Base-by-base conservation (phyloP, 768 basidiomycete genomes). In the Grammothele lineata region DNA sequence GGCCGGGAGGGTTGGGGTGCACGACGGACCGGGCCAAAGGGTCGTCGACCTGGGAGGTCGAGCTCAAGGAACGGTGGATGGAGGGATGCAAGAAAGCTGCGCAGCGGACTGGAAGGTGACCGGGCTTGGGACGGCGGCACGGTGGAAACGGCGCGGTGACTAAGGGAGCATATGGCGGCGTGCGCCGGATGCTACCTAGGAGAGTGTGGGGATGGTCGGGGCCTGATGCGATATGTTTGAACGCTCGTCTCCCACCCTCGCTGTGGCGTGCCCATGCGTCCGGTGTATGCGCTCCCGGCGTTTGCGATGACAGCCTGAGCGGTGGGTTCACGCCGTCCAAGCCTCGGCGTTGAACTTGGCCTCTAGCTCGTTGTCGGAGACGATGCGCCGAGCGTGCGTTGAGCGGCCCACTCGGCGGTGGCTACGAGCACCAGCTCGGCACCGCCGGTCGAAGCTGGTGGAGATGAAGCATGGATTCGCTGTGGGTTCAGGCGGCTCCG, bases 81-180 rank as follows among this genome's bases (percentile, higher is more conserved):
- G 22, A 4, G 39, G 26, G 24, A n/a, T 23, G 4, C 21, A 39
- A 5, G 19, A 14, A 14, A 30, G 27, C 27, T 30, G 11, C 15
- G 22, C 14, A 40, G 22, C 4, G 39, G 26, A 23, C 19, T 23
- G 4, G 37, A 39, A 5, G 19, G 21, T 24, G 37, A 37, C n/a
- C n/a, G n/a, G n/a, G n/a, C n/a, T n/a, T n/a, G n/a, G n/a, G n/a
- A n/a, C n/a, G n/a, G n/a, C n/a, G 27, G 27, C 8, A 30, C 27
- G 27, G 27, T 14, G 27, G 27, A 30, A 14, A 30, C 27, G 27
- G 27, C 10, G 40, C 27, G 37, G 50, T 36, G 50, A 40, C 45
- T 51, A 43, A 47, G 45, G 42, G 50, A 38, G 40, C 44, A 51
- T 51, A 51, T 51, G 50, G 40, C 50, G 24, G 35, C 40, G 23